Evolutionary conservation across 768 basidiomycete species (phyloP).

Genomic region (Pisolithus albus): DNA sequence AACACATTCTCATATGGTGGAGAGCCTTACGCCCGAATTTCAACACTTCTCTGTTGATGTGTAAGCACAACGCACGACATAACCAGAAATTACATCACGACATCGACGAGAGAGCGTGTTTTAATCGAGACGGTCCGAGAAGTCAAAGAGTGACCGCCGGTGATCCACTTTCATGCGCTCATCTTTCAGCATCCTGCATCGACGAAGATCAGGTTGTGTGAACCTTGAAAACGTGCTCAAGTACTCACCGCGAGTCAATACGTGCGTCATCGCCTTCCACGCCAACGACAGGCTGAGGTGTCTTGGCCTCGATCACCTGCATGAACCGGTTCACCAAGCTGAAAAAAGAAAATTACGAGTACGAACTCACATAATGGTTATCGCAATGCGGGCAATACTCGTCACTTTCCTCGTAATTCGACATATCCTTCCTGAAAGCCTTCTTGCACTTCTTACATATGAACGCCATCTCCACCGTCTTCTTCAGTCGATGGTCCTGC

Average conservation of each 20-base stretch:
- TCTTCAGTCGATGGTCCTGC: conserved; percentile 64
- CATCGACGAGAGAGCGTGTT: background rate
- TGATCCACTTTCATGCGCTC: conserved; percentile 60
- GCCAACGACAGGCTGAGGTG: conserved; percentile 74
- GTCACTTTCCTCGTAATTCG: conserved; percentile 87
- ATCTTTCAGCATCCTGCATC: conserved; percentile 78
- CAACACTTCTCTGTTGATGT: too few species aligned
- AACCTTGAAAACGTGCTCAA: too few species aligned
- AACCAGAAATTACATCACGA: too few species aligned
- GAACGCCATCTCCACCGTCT: conserved; percentile 80
- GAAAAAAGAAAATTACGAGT: background rate
- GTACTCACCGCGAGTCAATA: conserved; percentile 73
- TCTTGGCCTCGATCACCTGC: conserved; percentile 90
- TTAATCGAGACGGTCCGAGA: conserved; percentile 39
- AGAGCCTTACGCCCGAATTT: too few species aligned
- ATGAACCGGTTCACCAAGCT: background rate
- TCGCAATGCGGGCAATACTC: conserved; percentile 98
- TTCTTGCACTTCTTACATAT: conserved; percentile 90
- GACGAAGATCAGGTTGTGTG: background rate
- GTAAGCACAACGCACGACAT: too few species aligned
- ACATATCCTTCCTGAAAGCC: conserved; percentile 95
- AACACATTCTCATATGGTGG: too few species aligned
- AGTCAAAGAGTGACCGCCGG: conserved; percentile 46
- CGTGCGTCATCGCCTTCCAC: conserved; percentile 91
- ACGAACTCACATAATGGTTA: conserved; percentile 85